phyloP scores from a whole-genome alignment of 2,329 filamentous ascomycete genomes.

The Drechslerella dactyloides region DNA sequence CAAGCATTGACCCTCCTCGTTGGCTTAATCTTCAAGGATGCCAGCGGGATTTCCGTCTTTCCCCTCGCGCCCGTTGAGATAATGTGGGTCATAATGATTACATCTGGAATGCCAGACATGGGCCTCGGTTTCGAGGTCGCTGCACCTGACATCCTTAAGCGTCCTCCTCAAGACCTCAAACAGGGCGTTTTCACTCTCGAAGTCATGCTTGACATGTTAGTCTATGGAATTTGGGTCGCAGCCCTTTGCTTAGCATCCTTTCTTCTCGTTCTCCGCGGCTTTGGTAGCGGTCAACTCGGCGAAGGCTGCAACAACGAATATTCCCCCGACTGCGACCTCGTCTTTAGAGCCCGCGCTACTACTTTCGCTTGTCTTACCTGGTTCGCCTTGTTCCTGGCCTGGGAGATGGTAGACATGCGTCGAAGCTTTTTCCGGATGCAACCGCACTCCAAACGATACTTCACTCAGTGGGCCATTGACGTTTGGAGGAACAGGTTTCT shows the following conservation, averaged over 20 bases:
- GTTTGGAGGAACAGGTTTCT: conserved; percentile 73
- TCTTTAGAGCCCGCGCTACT: conserved; percentile 75
- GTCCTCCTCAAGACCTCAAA: conserved; percentile 76
- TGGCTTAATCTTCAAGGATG: conserved; percentile 80
- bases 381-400: conserved; percentile 77
- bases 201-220: conserved; percentile 77
- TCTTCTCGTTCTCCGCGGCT: conserved; percentile 69
- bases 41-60: conserved; percentile 75
- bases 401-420: conserved; percentile 70
- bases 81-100: conserved; percentile 93
- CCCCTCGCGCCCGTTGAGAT: conserved; percentile 85
- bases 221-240: conserved; percentile 80
- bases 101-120: conserved; percentile 80
- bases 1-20: conserved; percentile 81
- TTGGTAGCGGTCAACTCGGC: conserved; percentile 64
- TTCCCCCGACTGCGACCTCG: conserved; percentile 65
- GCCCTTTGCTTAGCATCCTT: conserved; percentile 71
- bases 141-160: conserved; percentile 75
- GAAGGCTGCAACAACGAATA: conserved; percentile 68
- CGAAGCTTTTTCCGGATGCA: conserved; percentile 78
- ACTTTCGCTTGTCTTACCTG: conserved; percentile 77
- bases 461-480: conserved; percentile 70
- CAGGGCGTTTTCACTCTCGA: conserved; percentile 77
- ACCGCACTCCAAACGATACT: conserved; percentile 66
- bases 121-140: conserved; percentile 81